These are phyloP conservation scores for Colletotrichum ledebouriae DNA, from an alignment of 2,329 filamentous ascomycete species.

Conservation along the genomic window DNA sequence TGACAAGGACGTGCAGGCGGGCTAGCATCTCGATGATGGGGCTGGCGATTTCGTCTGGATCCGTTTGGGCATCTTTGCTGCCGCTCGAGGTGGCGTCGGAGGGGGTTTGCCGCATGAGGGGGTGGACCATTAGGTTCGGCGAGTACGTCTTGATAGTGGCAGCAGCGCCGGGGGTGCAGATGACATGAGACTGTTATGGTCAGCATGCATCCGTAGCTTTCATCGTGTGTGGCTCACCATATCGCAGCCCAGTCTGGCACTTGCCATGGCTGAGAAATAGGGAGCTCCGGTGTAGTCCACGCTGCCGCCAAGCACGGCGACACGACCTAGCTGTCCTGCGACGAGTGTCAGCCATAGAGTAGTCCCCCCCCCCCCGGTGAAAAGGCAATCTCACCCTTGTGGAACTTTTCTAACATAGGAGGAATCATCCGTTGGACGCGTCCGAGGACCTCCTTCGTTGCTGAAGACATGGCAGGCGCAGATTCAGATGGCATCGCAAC, in stretches of 20 bases:
- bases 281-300: constrained; percentile 97
- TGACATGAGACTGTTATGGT: constrained; percentile 81
- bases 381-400: constrained; percentile 78
- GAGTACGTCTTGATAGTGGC: constrained; percentile 97
- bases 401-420: constrained; percentile 94
- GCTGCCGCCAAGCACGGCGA: constrained; percentile 94
- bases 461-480: constrained; percentile 69
- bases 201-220: too few relatives aligned
- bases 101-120: constrained; percentile 85
- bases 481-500: constrained; percentile 39
- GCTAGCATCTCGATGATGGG: constrained; percentile 84
- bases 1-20: constrained; percentile 90
- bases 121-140: constrained; percentile 98
- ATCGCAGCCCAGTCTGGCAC: constrained; percentile 88
- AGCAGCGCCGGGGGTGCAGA: constrained; percentile 90
- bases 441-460: constrained; percentile 80
- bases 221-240: constrained; percentile 70
- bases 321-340: constrained; percentile 89
- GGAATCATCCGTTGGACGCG: constrained; percentile 93
- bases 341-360: not conserved
- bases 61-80: constrained; percentile 59
- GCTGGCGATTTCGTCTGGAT: constrained; percentile 72
- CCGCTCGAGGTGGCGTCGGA: constrained; percentile 54
- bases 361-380: not conserved
- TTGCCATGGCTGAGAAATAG: constrained; percentile 98